phyloP scores from a whole-genome alignment of 1,284 basidiomycete genomes.

The Coniferiporia weirii region DNA sequence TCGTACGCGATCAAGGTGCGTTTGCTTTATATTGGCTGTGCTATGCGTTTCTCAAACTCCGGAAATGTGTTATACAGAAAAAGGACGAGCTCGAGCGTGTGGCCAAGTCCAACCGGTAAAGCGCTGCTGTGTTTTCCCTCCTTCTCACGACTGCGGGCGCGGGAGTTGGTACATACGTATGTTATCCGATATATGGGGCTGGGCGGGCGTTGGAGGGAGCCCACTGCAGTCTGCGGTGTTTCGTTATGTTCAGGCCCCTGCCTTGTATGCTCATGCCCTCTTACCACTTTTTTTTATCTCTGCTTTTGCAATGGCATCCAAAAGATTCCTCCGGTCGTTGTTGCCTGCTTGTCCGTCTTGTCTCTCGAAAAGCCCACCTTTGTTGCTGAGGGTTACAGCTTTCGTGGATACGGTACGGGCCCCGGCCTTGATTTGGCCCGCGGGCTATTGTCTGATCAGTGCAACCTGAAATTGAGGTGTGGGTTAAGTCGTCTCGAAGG shows the following conservation, averaged over 20 bases:
- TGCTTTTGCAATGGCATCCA: not conserved
- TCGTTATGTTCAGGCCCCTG: not conserved
- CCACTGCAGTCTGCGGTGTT: not conserved
- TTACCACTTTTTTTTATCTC: not conserved
- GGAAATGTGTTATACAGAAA: conserved; percentile 50
- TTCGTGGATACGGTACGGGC: too few relatives aligned
- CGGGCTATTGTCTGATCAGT: too few relatives aligned
- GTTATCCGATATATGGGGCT: not conserved
- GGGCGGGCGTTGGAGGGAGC: not conserved
- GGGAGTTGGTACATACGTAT: not conserved
- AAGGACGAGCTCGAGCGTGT: conserved; percentile 98
- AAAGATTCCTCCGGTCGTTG: not conserved
- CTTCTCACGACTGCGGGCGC: not conserved
- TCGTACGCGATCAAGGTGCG: conserved; percentile 97
- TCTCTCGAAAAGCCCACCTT: too few relatives aligned
- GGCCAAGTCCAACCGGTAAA: conserved; percentile 98
- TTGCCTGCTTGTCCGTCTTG: not conserved
- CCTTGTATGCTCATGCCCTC: not conserved
- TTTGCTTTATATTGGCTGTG: conserved; percentile 4
- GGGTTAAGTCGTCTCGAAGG: too few relatives aligned
- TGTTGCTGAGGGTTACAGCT: too few relatives aligned
- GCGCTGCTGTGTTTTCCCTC: not conserved
- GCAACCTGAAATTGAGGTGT: too few relatives aligned
- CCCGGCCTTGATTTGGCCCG: too few relatives aligned
- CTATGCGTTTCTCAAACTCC: conserved; percentile 6